Conservation (phyloP, 345 rosid species). For the Geranium rotundifolium region DNA sequence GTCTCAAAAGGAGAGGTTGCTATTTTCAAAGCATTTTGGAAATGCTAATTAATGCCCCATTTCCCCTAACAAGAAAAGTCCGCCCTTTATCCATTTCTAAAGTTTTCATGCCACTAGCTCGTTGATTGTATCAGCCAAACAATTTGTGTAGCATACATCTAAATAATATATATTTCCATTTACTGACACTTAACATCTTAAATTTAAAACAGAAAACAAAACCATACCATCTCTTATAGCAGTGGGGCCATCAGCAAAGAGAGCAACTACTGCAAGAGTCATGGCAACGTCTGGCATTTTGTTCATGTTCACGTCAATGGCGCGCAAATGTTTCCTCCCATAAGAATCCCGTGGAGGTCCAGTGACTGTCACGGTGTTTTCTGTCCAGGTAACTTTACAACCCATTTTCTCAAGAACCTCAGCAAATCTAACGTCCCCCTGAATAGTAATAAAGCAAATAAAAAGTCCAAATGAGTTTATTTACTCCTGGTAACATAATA, state of each 20-base stretch:
- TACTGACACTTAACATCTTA: background rate
- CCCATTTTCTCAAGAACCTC: constrained; percentile 98
- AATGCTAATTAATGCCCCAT: too few relatives aligned
- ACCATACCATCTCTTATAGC: constrained; percentile 85
- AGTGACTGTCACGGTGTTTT: constrained; percentile 80
- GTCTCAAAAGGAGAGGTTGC: too few relatives aligned
- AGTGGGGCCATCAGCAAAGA: constrained; percentile 86
- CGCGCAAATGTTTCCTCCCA: constrained; percentile 57
- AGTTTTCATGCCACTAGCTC: background rate
- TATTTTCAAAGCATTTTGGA: too few relatives aligned
- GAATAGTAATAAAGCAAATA: background rate
- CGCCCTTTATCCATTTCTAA: too few relatives aligned
- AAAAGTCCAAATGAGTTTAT: too few relatives aligned
- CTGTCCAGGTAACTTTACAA: constrained; percentile 79
- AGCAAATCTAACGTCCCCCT: constrained; percentile 94
- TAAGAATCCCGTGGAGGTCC: constrained; percentile 74
- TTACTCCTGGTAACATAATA: too few relatives aligned
- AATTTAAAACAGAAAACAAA: background rate
- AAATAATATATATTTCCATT: background rate
- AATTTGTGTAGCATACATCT: background rate
- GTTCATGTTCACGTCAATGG: constrained; percentile 93
- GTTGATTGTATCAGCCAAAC: background rate
- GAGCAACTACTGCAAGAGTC: constrained; percentile 96
- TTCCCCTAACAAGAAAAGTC: too few relatives aligned
- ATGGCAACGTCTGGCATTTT: constrained; percentile 99